These are phyloP conservation scores for Lodderomyces orthopsilosis DNA, from an alignment of 1,139 yeast genomes.

Conservation along the genomic window DNA sequence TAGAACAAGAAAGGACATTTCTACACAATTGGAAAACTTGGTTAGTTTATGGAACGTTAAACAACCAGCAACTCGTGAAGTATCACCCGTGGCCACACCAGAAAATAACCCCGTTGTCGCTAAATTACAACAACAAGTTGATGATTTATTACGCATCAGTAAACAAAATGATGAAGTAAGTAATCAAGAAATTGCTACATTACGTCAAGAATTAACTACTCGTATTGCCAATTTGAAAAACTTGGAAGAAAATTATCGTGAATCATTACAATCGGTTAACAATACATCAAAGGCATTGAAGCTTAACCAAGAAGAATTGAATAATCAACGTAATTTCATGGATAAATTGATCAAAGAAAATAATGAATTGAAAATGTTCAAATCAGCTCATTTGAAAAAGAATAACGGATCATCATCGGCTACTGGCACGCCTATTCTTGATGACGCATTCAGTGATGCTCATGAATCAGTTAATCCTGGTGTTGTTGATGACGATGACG, in stretches of 20 bases:
- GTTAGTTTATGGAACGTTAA: constrained; percentile 35
- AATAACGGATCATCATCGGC: constrained; percentile 31
- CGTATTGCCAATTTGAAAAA: constrained; percentile 35
- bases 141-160: constrained; percentile 40
- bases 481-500: constrained; percentile 41
- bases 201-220: constrained; percentile 34
- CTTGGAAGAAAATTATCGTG: constrained; percentile 58
- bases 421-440: constrained; percentile 23
- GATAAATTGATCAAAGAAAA: constrained; percentile 61
- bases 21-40: constrained; percentile 39
- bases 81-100: constrained; percentile 10
- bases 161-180: constrained; percentile 38
- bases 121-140: constrained; percentile 48
- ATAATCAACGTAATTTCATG: constrained; percentile 54
- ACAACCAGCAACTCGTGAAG: constrained; percentile 11
- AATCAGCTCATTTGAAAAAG: constrained; percentile 39
- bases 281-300: constrained; percentile 75
- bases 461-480: constrained; percentile 18
- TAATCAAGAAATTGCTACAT: constrained; percentile 30
- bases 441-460: constrained; percentile 30
- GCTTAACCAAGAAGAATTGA: constrained; percentile 68
- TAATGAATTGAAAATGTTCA: constrained; percentile 61
- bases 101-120: constrained; percentile 28
- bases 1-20: constrained; percentile 34
- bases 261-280: constrained; percentile 68